Evolutionary conservation across 116 monocot genomes (phyloP).

Genomic region (Posidonia oceanica): DNA sequence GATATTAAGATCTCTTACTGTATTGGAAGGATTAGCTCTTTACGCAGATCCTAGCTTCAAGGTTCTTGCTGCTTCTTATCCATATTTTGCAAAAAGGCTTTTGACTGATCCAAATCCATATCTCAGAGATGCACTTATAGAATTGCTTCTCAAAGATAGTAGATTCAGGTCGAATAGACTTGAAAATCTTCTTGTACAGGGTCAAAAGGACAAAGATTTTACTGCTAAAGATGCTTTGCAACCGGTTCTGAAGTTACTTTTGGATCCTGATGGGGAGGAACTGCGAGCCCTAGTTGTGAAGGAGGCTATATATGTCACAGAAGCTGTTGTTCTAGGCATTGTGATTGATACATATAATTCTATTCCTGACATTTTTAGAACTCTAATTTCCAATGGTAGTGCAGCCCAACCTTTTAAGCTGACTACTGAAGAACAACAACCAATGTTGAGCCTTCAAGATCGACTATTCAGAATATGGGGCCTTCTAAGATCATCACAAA

Average conservation of each 20-base stretch:
- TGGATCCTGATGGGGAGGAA: constrained; percentile 84
- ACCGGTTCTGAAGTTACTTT: constrained; percentile 79
- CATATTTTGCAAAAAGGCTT: constrained; percentile 98
- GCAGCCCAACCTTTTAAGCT: constrained; percentile 43
- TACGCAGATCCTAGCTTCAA: constrained; percentile 98
- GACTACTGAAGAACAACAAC: constrained; percentile 49
- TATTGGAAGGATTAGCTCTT: constrained; percentile 93
- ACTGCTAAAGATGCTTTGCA: constrained; percentile 88
- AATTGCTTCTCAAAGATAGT: constrained; percentile 94
- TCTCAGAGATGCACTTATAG: constrained; percentile 95
- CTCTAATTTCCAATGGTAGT: constrained; percentile 40
- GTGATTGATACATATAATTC: constrained; percentile 67
- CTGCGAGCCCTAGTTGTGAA: constrained; percentile 72
- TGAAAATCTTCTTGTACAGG: constrained; percentile 96
- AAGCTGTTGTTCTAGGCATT: constrained; percentile 71
- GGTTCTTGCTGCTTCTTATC: constrained; percentile 97
- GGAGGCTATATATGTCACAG: constrained; percentile 82
- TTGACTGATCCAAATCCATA: constrained; percentile 99
- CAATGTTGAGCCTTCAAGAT: constrained; percentile 73
- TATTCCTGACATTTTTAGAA: constrained; percentile 54
- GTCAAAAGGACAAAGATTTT: constrained; percentile 87
- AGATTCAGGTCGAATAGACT: constrained; percentile 99
- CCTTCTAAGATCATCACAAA: constrained; percentile 68
- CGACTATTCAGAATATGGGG: constrained; percentile 76
- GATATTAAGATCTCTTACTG: constrained; percentile 95